Percentiles rank a stretch among this genome's conserved stretches.
These are phyloP conservation scores for Aspergillus felis DNA, from an alignment of 2,329 filamentous ascomycete species.

Conservation along the genomic window DNA sequence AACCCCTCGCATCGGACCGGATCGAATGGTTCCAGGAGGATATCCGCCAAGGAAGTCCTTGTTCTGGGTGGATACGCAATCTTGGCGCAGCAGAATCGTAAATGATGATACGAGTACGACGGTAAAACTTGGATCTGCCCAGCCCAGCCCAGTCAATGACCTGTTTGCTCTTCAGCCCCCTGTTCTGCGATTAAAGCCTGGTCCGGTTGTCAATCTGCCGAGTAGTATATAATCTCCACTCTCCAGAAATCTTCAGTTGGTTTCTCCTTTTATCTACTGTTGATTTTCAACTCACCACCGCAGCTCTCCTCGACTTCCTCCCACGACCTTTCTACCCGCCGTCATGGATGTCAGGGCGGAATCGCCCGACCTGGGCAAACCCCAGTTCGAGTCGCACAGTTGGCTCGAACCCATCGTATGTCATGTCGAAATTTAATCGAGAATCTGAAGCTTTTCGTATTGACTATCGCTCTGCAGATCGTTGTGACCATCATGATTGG, in stretches of 20 bases:
- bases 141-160: background rate
- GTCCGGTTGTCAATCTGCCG: background rate
- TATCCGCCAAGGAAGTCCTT: background rate
- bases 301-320: background rate
- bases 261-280: background rate
- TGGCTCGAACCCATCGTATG: slow-evolving; percentile 35
- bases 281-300: background rate
- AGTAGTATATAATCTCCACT: background rate
- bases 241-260: background rate
- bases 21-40: background rate
- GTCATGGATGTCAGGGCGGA: slow-evolving; percentile 1
- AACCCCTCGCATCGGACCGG: background rate
- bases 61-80: background rate
- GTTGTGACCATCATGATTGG: slow-evolving; percentile 49
- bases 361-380: slow-evolving; percentile 29
- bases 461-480: slow-evolving; percentile 34
- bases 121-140: background rate
- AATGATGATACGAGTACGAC: background rate
- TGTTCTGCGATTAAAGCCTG: background rate
- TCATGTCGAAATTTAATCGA: slow-evolving; percentile 11
- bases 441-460: background rate
- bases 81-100: background rate
- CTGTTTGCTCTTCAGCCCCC: too few species aligned
- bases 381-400: slow-evolving; percentile 33
- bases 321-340: background rate